Evolutionary conservation across 257 asterid genomes (phyloP), one percentile per base, ranked within the genome.

Genomic region (Solanum lycopersicoides): DNA sequence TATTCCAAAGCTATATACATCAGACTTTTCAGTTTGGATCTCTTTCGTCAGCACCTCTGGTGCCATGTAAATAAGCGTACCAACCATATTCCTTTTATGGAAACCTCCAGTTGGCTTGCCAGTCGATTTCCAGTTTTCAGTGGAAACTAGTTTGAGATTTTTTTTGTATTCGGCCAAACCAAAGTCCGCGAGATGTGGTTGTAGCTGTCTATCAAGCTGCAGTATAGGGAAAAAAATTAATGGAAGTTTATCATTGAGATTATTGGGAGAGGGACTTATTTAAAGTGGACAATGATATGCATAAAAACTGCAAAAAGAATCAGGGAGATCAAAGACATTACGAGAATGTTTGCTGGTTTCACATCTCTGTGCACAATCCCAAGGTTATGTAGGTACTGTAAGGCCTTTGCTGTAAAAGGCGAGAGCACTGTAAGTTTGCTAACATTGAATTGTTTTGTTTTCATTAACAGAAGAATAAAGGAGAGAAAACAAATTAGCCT

Each of bases 41-140:
- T 94, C 95, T 93, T 95, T 97, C 88, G 87, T 93, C 92, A 95
- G 93, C 87, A 97, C 95, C 91, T 97, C 99, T 42, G 99, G 99
- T 69, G 99, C 97, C 99, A 97, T 97, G 94, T 97, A 97, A 91
- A 95, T 94, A 87, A 97, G 92, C 0, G 99, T 97, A 88, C 99
- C 99, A 41, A 95, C 99, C 99, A 97, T 95, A 91, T 95, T 95
- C 83, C 89, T 95, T 87, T 95, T 97, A 87, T 97, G 99, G 92
- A 97, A 97, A 89, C 99, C 99, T 88, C 99, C 99, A 50, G 99
- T 95, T 79, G 99, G 99, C 91, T 97, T 95, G 85, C 99, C 99
- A 73, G 94, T 92, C 87, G 98, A 92, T 91, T 91, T 94, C 99
- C 99, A 97, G 86, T 91, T 95, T 87, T 76, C 85, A 32, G 82